Conservation (phyloP, 2,329 filamentous ascomycete species). For the Aspergillus arachidicola region DNA sequence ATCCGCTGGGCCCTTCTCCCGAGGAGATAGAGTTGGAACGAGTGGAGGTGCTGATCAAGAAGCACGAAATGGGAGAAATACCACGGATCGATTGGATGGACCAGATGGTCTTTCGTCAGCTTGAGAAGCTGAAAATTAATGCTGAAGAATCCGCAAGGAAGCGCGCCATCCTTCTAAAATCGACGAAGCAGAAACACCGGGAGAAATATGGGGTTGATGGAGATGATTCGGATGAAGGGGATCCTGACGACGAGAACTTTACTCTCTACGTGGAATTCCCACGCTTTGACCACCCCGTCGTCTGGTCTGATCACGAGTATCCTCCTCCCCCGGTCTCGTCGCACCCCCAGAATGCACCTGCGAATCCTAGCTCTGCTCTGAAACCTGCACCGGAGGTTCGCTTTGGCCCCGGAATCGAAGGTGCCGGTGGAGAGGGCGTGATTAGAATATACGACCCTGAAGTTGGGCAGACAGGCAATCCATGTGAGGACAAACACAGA, state of each 20-base stretch:
- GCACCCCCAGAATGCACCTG: constrained; percentile 64
- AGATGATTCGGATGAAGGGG: constrained; percentile 40
- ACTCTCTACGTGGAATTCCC: constrained; percentile 88
- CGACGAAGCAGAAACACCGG: constrained; percentile 30
- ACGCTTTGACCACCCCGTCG: constrained; percentile 91
- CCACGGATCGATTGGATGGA: constrained; percentile 93
- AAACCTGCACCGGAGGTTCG: constrained; percentile 87
- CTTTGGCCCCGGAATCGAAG: constrained; percentile 85
- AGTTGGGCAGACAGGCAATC: constrained; percentile 84
- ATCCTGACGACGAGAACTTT: constrained; percentile 66
- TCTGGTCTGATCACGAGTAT: constrained; percentile 95
- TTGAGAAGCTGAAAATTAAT: constrained; percentile 74
- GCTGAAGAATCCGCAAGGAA: constrained; percentile 67
- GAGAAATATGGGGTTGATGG: constrained; percentile 45
- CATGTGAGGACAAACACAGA: constrained; percentile 91
- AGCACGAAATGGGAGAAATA: constrained; percentile 97
- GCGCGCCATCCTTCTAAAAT: constrained; percentile 45
- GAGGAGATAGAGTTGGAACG: constrained; percentile 85
- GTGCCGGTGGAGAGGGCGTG: constrained; percentile 59
- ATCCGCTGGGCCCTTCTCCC: constrained; percentile 56
- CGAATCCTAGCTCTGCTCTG: constrained; percentile 69
- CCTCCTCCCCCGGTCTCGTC: constrained; percentile 79
- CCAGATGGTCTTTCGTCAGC: constrained; percentile 85
- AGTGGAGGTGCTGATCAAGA: constrained; percentile 88
- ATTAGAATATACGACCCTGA: constrained; percentile 93